A percentile compares a stretch with the other conserved stretches of the same genome.
These are phyloP conservation scores for Theileria sp. DNA, from an alignment of 169 alveolate species.

Conservation along the genomic window DNA sequence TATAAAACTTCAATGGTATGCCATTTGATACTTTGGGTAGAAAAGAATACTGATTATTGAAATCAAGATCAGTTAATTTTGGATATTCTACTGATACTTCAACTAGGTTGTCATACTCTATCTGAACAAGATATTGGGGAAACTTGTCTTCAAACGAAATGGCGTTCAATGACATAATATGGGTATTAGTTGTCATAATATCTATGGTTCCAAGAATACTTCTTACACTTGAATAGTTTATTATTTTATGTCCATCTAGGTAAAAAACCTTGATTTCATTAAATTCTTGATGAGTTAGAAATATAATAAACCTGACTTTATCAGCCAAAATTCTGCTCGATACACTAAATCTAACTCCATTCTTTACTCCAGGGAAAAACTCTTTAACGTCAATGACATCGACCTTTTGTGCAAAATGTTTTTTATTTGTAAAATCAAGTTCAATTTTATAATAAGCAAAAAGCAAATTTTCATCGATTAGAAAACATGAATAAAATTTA, in stretches of 20 bases:
- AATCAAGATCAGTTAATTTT: neutral
- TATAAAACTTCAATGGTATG: neutral
- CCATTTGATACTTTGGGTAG: neutral
- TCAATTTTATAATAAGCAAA: neutral
- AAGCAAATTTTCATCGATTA: neutral
- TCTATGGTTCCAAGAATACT: constrained; percentile 26
- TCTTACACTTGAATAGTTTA: constrained; percentile 11
- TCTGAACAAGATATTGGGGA: constrained; percentile 37
- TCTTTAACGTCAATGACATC: constrained; percentile 15
- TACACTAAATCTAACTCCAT: constrained; percentile 18
- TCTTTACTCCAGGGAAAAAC: neutral
- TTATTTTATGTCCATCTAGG: neutral
- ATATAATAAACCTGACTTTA: neutral
- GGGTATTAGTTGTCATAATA: constrained; percentile 11
- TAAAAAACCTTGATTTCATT: constrained; percentile 10
- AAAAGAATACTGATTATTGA: constrained; percentile 21
- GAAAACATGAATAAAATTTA: neutral
- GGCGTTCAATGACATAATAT: constrained; percentile 18
- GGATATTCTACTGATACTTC: constrained; percentile 15
- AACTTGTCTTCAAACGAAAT: constrained; percentile 25
- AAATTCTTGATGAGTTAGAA: constrained; percentile 8
- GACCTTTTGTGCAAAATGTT: neutral
- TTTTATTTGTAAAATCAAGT: neutral
- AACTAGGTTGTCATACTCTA: constrained; percentile 12
- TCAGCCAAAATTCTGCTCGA: neutral